Conservation (phyloP, 768 basidiomycete species). For the Boletus huronensis region DNA sequence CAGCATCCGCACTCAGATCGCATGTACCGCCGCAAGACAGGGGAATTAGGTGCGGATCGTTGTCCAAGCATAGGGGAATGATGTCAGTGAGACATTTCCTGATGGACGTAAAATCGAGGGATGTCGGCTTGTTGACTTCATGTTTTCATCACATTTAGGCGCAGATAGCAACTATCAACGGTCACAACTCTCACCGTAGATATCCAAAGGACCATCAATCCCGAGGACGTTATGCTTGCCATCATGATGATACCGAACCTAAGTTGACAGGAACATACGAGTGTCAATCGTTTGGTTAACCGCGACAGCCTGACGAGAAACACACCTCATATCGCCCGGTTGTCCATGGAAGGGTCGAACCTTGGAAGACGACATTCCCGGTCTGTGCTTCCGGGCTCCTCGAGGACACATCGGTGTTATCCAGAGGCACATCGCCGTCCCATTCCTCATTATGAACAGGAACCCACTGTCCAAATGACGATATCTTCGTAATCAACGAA, state of each 20-base stretch:
- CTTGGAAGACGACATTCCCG: slow-evolving; percentile 73
- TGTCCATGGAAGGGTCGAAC: slow-evolving; percentile 81
- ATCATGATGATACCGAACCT: slow-evolving; percentile 93
- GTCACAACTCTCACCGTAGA: slow-evolving; percentile 62
- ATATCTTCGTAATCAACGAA: slow-evolving; percentile 75
- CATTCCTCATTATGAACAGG: slow-evolving; percentile 91
- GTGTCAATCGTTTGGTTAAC: background rate
- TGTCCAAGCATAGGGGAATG: slow-evolving; percentile 84
- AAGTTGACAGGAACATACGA: background rate
- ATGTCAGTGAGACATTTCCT: slow-evolving; percentile 66
- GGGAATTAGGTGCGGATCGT: slow-evolving; percentile 79
- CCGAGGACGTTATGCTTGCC: slow-evolving; percentile 97
- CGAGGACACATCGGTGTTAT: slow-evolving; percentile 35
- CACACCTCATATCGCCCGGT: slow-evolving; percentile 76
- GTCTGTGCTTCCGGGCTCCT: slow-evolving; percentile 43
- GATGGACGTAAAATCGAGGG: slow-evolving; percentile 62
- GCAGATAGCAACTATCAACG: background rate
- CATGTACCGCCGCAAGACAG: slow-evolving; percentile 49
- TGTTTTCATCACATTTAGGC: background rate
- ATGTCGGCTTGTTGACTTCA: slow-evolving; percentile 65
- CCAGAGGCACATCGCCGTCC: slow-evolving; percentile 79
- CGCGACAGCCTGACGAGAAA: background rate
- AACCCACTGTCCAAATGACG: slow-evolving; percentile 88
- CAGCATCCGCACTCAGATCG: slow-evolving; percentile 16
- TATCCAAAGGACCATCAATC: slow-evolving; percentile 79